These are phyloP conservation scores for Maudiozyma turicensis DNA, from an alignment of 805 yeast genomes.

Conservation along the genomic window DNA sequence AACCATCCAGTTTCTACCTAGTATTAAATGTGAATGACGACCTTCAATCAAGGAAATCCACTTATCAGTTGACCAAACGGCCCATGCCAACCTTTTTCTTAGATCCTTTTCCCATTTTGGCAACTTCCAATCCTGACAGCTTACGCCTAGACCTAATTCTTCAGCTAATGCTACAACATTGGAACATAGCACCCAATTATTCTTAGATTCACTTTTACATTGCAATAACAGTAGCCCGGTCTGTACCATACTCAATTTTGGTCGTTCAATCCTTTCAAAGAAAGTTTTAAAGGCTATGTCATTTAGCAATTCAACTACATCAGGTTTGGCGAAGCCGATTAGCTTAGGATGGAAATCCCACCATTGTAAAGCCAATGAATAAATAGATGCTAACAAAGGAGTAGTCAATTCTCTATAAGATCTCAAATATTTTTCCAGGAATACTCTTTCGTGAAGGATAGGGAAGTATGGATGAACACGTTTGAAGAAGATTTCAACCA, in stretches of 20 bases:
- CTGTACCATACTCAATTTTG: constrained; percentile 85
- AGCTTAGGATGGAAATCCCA: constrained; percentile 72
- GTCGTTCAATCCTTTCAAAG: constrained; percentile 67
- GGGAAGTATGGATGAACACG: constrained; percentile 89
- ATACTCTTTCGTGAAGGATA: constrained; percentile 80
- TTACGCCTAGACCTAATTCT: constrained; percentile 84
- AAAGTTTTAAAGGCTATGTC: constrained; percentile 59
- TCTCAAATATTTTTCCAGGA: constrained; percentile 79
- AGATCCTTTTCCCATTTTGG: constrained; percentile 94
- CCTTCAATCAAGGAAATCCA: constrained; percentile 80
- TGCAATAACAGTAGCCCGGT: constrained; percentile 76
- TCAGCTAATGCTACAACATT: constrained; percentile 84
- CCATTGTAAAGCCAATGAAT: constrained; percentile 82
- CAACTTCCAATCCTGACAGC: constrained; percentile 81
- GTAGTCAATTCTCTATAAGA: constrained; percentile 90
- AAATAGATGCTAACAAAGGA: constrained; percentile 83
- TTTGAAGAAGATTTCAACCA: constrained; percentile 72
- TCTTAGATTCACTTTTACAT: constrained; percentile 43
- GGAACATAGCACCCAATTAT: constrained; percentile 79
- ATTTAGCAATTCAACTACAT: constrained; percentile 51
- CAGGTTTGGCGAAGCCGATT: constrained; percentile 70
- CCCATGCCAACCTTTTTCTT: constrained; percentile 89
- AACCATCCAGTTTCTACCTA: constrained; percentile 74
- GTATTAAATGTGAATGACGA: constrained; percentile 71
- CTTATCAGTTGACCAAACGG: constrained; percentile 83